A percentile compares a stretch with the other conserved stretches of the same genome.
phyloP scores from a whole-genome alignment of 306 rosid species.

The Castanea sativa region DNA sequence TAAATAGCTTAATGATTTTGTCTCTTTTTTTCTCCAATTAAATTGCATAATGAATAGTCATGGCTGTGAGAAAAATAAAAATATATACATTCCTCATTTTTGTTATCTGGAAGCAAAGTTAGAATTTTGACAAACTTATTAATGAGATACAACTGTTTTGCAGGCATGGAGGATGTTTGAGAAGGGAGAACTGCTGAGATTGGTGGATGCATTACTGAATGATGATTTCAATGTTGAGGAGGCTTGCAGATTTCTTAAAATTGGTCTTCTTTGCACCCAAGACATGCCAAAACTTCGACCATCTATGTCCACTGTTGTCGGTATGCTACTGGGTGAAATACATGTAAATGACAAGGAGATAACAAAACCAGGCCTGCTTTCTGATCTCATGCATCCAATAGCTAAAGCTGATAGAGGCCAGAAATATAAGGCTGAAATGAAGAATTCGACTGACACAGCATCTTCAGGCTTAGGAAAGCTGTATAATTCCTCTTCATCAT shows the following conservation, averaged over 20 bases:
- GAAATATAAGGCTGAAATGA: conserved; percentile 21
- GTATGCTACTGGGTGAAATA: conserved; percentile 59
- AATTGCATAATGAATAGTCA: neutral
- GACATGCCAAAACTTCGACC: conserved; percentile 78
- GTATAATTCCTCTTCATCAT: conserved; percentile 38
- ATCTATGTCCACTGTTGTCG: conserved; percentile 57
- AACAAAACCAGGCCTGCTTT: conserved; percentile 63
- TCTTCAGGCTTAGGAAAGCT: conserved; percentile 31
- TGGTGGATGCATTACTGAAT: conserved; percentile 41
- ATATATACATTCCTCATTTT: neutral
- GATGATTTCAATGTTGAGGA: conserved; percentile 44
- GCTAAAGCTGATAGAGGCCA: conserved; percentile 22
- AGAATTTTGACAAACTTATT: neutral
- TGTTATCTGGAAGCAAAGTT: neutral
- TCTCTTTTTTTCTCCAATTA: neutral
- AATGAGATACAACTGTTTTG: neutral
- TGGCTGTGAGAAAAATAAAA: neutral
- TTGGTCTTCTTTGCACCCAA: conserved; percentile 82
- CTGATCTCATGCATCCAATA: conserved; percentile 43
- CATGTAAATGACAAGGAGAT: conserved; percentile 43
- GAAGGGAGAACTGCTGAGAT: conserved; percentile 48
- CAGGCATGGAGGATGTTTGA: conserved; percentile 69
- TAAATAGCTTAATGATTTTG: neutral
- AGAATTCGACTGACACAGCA: conserved; percentile 21
- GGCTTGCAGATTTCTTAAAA: conserved; percentile 57